Conservation (phyloP, 2,329 filamentous ascomycete genomes). For the Xylaria sp. region DNA sequence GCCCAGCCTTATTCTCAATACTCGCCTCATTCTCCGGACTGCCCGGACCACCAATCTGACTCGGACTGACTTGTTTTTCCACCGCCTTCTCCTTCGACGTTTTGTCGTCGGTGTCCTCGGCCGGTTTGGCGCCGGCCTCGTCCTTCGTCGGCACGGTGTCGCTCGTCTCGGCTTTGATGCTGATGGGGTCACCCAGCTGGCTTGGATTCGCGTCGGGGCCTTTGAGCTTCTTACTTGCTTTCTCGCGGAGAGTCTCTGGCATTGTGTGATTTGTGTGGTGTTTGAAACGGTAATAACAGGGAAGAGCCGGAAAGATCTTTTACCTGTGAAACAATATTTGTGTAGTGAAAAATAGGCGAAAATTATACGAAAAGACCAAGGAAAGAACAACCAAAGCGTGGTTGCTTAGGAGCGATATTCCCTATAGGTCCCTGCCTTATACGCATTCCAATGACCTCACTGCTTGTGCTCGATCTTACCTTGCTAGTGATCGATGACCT, state of each 20-base stretch:
- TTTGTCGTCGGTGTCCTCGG: conserved; percentile 6
- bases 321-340: too few species aligned
- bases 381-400: too few species aligned
- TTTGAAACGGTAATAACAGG: too few species aligned
- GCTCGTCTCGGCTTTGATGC: conserved; percentile 36
- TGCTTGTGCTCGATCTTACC: conserved; percentile 12
- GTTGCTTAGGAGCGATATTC: too few species aligned
- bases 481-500: conserved; percentile 26
- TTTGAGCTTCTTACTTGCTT: conserved; percentile 28
- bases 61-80: conserved; percentile 29
- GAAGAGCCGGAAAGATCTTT: neutral
- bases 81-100: conserved; percentile 27
- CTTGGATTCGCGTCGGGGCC: conserved; percentile 34
- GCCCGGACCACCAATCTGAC: conserved; percentile 37
- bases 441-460: conserved; percentile 21
- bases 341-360: too few species aligned
- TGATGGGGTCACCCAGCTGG: conserved; percentile 37
- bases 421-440: too few species aligned
- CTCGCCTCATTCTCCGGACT: conserved; percentile 37
- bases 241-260: conserved; percentile 29
- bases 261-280: conserved; percentile 9
- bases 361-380: too few species aligned
- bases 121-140: conserved; percentile 19
- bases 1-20: conserved; percentile 13
- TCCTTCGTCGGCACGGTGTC: conserved; percentile 23